Base-by-base conservation (phyloP, 352 stramenopile genomes). In the Phytophthora boehmeriae region DNA sequence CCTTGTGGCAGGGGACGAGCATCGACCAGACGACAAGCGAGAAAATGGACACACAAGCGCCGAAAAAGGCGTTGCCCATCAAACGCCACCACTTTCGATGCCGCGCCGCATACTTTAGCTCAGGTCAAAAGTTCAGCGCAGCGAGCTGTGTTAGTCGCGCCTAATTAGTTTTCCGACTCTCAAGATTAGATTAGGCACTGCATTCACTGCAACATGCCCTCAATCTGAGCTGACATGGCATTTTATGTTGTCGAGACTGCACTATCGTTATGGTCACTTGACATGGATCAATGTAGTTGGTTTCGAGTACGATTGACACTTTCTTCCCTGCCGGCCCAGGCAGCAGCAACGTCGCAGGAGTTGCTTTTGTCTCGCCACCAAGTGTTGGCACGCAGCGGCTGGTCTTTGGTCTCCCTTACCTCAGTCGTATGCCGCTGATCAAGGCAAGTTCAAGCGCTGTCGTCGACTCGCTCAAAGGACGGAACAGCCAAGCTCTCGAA, bases 291-390 rank as follows among this genome's bases (percentile, higher is more conserved):
- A 45, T n/a, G n/a, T 14, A 20, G 35, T 42, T 42, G 39, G n/a
- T 20, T n/a, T n/a, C n/a, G n/a, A n/a, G n/a, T n/a, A n/a, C n/a
- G n/a, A n/a, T 35, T 17, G 10, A 20, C 9, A 8, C 14, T 39
- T 47, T 58, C 30, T 27, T 6, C 14, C 42, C 20, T 17, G 34
- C 28, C 36, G 36, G n/a, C n/a, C n/a, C n/a, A n/a, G 27, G 44
- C 53, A 45, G 46, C 10, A 16, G 10, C 38, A n/a, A 62, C 45
- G 45, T 68, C 52, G 53, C 44, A 63, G 54, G 17, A 25, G 25
- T n/a, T 35, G 23, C 23, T 53, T 48, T 4, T 66, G 56, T 66
- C 23, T 71, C 63, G 49, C 22, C 43, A 66, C 32, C 55, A 70
- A 52, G 27, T 70, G 62, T 34, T 59, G 54, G 38, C 38, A 22